A percentile compares a stretch with the other conserved stretches of the same genome.
Conservation (phyloP, 805 yeast genomes). For the Hemisphaericaspora nanyangensis region DNA sequence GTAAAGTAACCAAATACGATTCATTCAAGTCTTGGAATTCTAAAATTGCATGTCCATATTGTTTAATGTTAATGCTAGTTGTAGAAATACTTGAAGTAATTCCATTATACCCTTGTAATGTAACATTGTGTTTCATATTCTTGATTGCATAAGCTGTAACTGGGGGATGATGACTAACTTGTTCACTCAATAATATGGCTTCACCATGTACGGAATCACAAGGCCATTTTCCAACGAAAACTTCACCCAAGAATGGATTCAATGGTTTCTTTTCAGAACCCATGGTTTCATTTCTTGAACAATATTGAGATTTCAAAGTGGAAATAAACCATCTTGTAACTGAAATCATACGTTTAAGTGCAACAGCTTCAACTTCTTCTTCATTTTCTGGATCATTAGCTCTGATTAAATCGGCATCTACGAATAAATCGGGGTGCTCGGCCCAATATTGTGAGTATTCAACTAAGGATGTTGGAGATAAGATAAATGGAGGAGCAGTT, state of each 20-base stretch:
- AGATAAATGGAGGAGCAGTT: constrained; percentile 96
- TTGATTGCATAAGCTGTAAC: constrained; percentile 86
- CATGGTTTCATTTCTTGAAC: constrained; percentile 84
- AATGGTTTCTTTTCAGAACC: constrained; percentile 97
- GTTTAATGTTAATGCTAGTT: constrained; percentile 79
- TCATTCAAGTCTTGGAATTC: constrained; percentile 61
- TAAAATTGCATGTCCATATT: constrained; percentile 85
- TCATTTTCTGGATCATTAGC: constrained; percentile 35
- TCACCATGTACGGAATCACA: constrained; percentile 62
- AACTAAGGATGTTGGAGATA: constrained; percentile 81
- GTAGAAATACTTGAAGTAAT: constrained; percentile 80
- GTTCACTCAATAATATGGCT: constrained; percentile 78
- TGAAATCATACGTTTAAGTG: constrained; percentile 66
- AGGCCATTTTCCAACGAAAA: constrained; percentile 86
- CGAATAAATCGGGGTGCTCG: constrained; percentile 79
- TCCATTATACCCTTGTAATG: constrained; percentile 85
- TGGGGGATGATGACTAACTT: constrained; percentile 97
- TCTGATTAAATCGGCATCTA: constrained; percentile 60
- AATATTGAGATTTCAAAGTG: constrained; percentile 88
- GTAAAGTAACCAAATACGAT: constrained; percentile 77
- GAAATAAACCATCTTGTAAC: constrained; percentile 91
- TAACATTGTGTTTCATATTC: constrained; percentile 66
- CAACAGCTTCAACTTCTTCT: constrained; percentile 36
- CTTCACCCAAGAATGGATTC: constrained; percentile 94
- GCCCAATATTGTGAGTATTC: constrained; percentile 97